Base-by-base conservation (phyloP, 2,329 filamentous ascomycete species). In the Xylariaceae sp. region DNA sequence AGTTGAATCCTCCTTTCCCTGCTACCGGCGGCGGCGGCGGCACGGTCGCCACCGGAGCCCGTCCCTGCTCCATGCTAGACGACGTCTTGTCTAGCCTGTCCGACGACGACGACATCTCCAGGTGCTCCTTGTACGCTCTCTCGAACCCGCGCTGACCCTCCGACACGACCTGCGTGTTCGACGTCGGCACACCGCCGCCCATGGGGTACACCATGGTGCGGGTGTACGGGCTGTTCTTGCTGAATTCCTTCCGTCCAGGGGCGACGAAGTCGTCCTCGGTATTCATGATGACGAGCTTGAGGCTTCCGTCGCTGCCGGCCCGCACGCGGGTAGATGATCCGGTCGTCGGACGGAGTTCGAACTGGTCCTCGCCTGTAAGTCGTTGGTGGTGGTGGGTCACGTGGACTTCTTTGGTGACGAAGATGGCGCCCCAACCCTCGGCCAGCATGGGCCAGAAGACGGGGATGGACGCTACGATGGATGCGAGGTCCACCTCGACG, bases 391-490 rank as follows among this genome's bases (percentile, higher is more conserved):
- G 64, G 44, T 56, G 64, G 47, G 64, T 65, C 8, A 69, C 61
- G 60, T 64, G 67, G 6, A 72, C 65, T 48, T 72, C 70, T 9
- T 67, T 67, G 11, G 70, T 72, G 11, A 72, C 66, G 54, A 71
- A 70, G 55, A 72, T 71, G 35, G 54, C 62, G 53, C 63, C 66
- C 35, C 70, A 37, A 6, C 54, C 56, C 27, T 67, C 58, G 19
- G 62, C 59, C 3, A 72, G 52, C 6, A 68, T 59, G 6, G 68
- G 68, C 65, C 64, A 70, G 63, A 70, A 70, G 9, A 68, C 65
- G 7, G 68, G 68, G 45, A 70, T 60, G 43, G 68, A 69, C 3
- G 67, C 68, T 58, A 65, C 67, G 49, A 69, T 67, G 45, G 63
- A 67, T 11, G 67, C 65, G 2, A 65, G 62, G 54, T 72, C 65